phyloP scores from a whole-genome alignment of 257 asterid genomes.

The Verbascum thapsus region DNA sequence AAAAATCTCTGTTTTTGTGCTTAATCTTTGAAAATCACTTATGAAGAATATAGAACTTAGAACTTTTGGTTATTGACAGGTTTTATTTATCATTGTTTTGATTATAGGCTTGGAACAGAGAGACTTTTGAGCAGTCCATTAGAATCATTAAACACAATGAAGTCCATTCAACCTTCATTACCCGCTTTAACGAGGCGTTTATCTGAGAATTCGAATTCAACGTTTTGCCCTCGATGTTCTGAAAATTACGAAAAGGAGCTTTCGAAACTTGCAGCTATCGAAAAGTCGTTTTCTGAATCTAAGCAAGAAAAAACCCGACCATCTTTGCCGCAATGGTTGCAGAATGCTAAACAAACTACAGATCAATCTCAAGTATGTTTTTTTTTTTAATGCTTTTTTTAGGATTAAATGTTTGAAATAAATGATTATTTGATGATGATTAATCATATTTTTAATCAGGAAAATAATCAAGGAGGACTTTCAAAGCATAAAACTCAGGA shows the following conservation, averaged over 20 bases:
- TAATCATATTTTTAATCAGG: slow-evolving; percentile 38
- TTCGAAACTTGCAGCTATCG: slow-evolving; percentile 52
- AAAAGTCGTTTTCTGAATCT: slow-evolving; percentile 57
- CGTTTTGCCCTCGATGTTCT: slow-evolving; percentile 61
- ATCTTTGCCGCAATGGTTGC: slow-evolving; percentile 82
- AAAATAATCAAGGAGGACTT: slow-evolving; percentile 51
- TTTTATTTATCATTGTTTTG: not conserved
- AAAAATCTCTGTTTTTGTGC: not conserved
- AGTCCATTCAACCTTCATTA: slow-evolving; percentile 37
- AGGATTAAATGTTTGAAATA: too few relatives aligned
- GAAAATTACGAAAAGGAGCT: slow-evolving; percentile 62
- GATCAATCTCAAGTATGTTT: slow-evolving; percentile 52
- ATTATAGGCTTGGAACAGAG: slow-evolving; percentile 59
- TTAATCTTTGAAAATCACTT: not conserved
- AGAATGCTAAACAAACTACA: slow-evolving; percentile 58
- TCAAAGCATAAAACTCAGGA: slow-evolving; percentile 63
- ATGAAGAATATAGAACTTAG: not conserved
- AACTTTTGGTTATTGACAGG: not conserved
- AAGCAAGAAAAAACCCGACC: slow-evolving; percentile 45
- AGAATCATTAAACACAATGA: slow-evolving; percentile 49
- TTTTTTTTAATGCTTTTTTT: too few relatives aligned
- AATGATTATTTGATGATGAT: slow-evolving; percentile 23
- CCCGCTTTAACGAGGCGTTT: slow-evolving; percentile 38
- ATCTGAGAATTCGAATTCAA: slow-evolving; percentile 48
- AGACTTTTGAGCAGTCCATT: slow-evolving; percentile 50